Conservation (phyloP, 495 filamentous ascomycete genomes). For the Hypomontagnella submonticulosa region DNA sequence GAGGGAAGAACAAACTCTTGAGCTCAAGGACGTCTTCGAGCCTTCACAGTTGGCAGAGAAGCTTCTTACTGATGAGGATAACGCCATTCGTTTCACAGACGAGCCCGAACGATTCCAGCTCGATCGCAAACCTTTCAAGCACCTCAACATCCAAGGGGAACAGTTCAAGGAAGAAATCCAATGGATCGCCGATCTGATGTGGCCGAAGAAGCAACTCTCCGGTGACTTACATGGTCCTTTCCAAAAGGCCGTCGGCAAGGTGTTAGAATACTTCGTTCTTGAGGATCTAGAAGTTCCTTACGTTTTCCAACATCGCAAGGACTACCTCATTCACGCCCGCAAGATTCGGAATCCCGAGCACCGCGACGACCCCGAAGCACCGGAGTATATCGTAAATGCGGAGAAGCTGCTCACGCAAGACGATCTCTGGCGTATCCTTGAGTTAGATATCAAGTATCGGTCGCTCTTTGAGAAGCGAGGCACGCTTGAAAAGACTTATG, state of each 20-base stretch:
- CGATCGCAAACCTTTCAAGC: conserved; percentile 84
- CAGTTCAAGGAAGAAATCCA: conserved; percentile 87
- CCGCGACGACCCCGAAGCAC: conserved; percentile 66
- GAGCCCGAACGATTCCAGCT: conserved; percentile 95
- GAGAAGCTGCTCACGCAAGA: conserved; percentile 92
- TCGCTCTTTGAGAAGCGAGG: conserved; percentile 90
- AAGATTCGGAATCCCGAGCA: conserved; percentile 71
- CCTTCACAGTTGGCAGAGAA: conserved; percentile 92
- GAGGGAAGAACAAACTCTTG: conserved; percentile 74
- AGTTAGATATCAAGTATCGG: conserved; percentile 92
- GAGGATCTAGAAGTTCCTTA: conserved; percentile 96
- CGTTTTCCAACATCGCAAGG: conserved; percentile 97
- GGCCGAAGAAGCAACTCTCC: conserved; percentile 80
- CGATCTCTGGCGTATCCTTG: conserved; percentile 93
- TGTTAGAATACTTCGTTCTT: conserved; percentile 92
- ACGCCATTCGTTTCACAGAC: conserved; percentile 84
- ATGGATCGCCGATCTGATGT: conserved; percentile 90
- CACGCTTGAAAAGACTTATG: conserved; percentile 78
- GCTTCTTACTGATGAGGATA: conserved; percentile 95
- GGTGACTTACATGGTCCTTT: conserved; percentile 81
- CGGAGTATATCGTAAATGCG: conserved; percentile 77
- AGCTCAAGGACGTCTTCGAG: conserved; percentile 97
- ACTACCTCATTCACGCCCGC: conserved; percentile 93
- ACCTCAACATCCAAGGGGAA: conserved; percentile 78
- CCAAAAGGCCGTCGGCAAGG: conserved; percentile 85